Conservation (phyloP, 2,329 filamentous ascomycete species). For the Talaromyces sp. region DNA sequence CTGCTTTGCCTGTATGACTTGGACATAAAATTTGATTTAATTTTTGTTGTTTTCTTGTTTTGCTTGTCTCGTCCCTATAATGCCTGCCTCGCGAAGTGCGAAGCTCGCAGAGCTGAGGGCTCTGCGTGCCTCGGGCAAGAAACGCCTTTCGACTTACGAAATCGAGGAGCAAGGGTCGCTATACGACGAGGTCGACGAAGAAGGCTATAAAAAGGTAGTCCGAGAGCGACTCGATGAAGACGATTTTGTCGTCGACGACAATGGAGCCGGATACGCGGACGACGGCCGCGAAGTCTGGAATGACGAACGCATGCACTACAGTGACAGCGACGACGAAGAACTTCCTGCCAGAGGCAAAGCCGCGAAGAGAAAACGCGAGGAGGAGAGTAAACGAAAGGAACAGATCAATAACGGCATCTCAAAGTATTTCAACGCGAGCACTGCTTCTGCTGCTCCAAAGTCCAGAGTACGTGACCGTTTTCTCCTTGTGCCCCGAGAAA, state of each 20-base stretch:
- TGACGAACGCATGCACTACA: conserved; percentile 50
- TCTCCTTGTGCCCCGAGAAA: neutral
- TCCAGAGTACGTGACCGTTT: conserved; percentile 58
- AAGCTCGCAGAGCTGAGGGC: conserved; percentile 68
- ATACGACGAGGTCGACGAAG: conserved; percentile 95
- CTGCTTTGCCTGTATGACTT: neutral
- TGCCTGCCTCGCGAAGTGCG: conserved; percentile 29
- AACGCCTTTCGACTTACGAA: conserved; percentile 79
- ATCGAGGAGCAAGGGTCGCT: conserved; percentile 76
- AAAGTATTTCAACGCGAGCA: conserved; percentile 85
- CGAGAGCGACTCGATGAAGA: conserved; percentile 83
- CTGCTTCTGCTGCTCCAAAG: conserved; percentile 58
- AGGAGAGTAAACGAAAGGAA: conserved; percentile 77
- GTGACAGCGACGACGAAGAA: conserved; percentile 59
- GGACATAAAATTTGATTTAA: neutral
- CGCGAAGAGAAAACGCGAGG: conserved; percentile 78
- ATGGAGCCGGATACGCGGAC: conserved; percentile 93
- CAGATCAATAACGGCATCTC: conserved; percentile 87
- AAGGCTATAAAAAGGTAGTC: conserved; percentile 94
- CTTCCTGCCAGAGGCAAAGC: conserved; percentile 57
- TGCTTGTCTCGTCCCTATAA: conserved; percentile 12
- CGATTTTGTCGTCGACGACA: conserved; percentile 98
- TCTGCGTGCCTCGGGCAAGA: conserved; percentile 83
- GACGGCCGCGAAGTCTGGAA: conserved; percentile 94
- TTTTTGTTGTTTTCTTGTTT: neutral